A percentile compares a stretch with the other conserved stretches of the same genome.
Evolutionary conservation across 2,329 filamentous ascomycete genomes (phyloP).

Genomic region (Penicillium crustosum): DNA sequence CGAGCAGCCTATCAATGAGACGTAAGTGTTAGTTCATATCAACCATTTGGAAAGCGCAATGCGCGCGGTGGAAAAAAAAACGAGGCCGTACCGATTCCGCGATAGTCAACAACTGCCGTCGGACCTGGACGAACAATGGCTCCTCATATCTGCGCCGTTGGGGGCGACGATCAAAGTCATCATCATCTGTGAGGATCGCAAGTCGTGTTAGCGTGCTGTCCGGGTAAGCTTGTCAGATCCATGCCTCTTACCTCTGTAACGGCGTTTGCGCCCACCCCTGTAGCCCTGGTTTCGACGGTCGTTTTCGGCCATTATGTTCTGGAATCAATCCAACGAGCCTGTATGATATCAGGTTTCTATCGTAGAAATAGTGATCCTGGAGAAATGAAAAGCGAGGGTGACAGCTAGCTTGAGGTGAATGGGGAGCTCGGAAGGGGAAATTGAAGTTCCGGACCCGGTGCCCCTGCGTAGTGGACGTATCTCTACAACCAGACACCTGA

Average conservation of each 20-base stretch:
- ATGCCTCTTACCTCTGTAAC: conserved; percentile 66
- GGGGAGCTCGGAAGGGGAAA: conserved; percentile 15
- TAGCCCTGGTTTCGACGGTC: conserved; percentile 57
- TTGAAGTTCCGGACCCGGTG: conserved; percentile 22
- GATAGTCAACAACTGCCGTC: conserved; percentile 74
- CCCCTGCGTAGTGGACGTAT: neutral
- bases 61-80: conserved; percentile 4
- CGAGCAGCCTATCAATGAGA: conserved; percentile 57
- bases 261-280: conserved; percentile 64
- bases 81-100: conserved; percentile 64
- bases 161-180: conserved; percentile 70
- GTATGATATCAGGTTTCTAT: conserved; percentile 1
- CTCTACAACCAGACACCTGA: neutral
- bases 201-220: conserved; percentile 29
- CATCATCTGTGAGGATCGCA: conserved; percentile 59
- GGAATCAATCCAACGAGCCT: conserved; percentile 8
- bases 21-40: conserved; percentile 12
- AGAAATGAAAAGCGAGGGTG: conserved; percentile 1
- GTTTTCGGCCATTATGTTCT: conserved; percentile 50
- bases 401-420: conserved; percentile 18
- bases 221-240: conserved; percentile 4
- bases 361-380: neutral
- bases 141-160: conserved; percentile 74
- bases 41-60: neutral
- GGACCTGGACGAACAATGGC: conserved; percentile 68